A percentile compares a stretch with the other conserved stretches of the same genome.
These are phyloP conservation scores for Arachis hypogaea DNA, from an alignment of 306 rosid genomes.

Conservation along the genomic window DNA sequence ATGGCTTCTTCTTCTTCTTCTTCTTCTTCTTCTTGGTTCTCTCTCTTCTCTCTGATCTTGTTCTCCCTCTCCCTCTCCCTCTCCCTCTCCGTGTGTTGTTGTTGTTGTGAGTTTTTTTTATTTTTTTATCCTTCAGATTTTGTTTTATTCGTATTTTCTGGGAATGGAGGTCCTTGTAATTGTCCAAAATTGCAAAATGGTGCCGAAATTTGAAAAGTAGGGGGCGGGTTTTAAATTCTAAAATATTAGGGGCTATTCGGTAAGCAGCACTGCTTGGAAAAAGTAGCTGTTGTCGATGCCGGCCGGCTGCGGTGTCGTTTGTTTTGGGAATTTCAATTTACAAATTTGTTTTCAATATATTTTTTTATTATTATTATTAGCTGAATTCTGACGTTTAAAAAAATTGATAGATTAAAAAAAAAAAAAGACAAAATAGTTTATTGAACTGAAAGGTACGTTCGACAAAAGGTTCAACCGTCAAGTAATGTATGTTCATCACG, in stretches of 20 bases:
- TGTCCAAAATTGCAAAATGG: conserved; percentile 37
- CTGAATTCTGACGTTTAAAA: no score
- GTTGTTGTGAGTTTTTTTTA: conserved; percentile 4
- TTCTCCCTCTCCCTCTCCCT: background rate
- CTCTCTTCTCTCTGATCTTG: conserved; percentile 43
- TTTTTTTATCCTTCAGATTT: no score
- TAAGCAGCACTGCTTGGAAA: background rate
- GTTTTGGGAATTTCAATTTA: no score
- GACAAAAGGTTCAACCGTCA: no score
- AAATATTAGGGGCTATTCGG: background rate
- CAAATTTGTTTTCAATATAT: background rate
- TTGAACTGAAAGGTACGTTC: no score
- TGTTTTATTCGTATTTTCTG: background rate
- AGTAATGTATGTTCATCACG: no score
- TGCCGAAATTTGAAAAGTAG: conserved; percentile 42
- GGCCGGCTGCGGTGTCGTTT: conserved; percentile 40
- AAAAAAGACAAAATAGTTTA: no score
- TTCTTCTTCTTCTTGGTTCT: background rate
- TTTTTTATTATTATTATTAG: no score
- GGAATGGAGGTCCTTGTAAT: conserved; percentile 37
- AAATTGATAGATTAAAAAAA: no score
- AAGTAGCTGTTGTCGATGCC: conserved; percentile 41
- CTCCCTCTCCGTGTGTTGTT: background rate
- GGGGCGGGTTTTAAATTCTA: conserved; percentile 31
- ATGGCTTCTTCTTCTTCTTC: background rate